Base-by-base conservation (phyloP, 495 filamentous ascomycete species). In the Talaromyces trachyspermus region DNA sequence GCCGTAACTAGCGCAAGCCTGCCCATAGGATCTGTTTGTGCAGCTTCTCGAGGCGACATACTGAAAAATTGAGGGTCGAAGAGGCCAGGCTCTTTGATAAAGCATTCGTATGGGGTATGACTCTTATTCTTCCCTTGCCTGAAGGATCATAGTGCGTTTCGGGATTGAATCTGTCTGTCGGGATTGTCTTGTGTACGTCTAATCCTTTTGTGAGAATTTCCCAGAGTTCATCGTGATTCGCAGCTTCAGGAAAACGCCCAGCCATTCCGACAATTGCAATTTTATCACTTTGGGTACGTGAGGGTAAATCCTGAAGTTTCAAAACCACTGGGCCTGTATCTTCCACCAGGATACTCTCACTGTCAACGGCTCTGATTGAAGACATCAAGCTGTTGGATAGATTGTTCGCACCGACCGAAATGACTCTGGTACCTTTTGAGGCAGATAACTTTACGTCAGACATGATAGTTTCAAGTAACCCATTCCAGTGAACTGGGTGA, bases 31-130 rank as follows among this genome's bases (percentile, higher is more conserved):
- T 95, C 90, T 0, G 88, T 90, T 52, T 92, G 86, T 30, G 78
- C 72, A 6, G 90, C 90, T 69, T 96, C 90, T 51, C 89, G 85
- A 3, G 89, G 89, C n/a, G 90, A 95, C 82, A 96, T 94, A 64
- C 89, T 94, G 79, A 96, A 96, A 67, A 95, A 95, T 0, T 80
- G 74, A 23, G 86, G 79, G 47, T 96, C 90, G 57, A 96, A 96
- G 19, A 84, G 65, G 7, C 85, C 85, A 0, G 89, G 85, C 40
- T 94, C 77, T 37, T 92, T 80, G 54, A 95, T 87, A 74, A 86
- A 95, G 66, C 87, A 91, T 8, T 89, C 89, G 51, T 86, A 94
- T 2, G 83, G 84, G 1, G 86, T 89, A 55, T 88, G 81, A 40
- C 76, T 84, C 35, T 85, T 89, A 62, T 95, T 95, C 50, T 80